phyloP scores from a whole-genome alignment of 148 eudicot genomes.

The Rhododendron henanense region DNA sequence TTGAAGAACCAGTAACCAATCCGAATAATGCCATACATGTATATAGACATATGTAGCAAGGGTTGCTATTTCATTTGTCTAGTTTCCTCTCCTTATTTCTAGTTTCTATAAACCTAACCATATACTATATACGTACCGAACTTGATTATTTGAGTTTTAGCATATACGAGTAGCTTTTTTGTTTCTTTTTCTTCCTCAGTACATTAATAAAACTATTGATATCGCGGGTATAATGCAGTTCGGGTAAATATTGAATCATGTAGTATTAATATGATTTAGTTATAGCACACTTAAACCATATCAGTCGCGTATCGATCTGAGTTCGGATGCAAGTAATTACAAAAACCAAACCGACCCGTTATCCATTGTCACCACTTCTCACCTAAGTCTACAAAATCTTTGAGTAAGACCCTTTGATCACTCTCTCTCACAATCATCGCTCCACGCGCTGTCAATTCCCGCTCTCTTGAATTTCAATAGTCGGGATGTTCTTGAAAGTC shows the following conservation, averaged over 20 bases:
- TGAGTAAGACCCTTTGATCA: not conserved
- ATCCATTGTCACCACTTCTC: not conserved
- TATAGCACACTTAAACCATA: not conserved
- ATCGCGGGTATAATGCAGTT: not conserved
- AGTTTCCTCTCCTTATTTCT: not conserved
- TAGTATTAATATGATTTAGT: too few species aligned
- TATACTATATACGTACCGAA: not conserved
- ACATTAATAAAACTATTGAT: not conserved
- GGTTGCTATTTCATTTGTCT: not conserved
- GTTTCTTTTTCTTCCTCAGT: not conserved
- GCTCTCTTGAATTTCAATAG: too few species aligned
- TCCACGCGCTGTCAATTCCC: too few species aligned
- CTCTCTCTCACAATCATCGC: not conserved
- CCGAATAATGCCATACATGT: not conserved
- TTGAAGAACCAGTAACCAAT: too few species aligned
- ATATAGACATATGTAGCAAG: not conserved
- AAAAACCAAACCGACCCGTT: not conserved
- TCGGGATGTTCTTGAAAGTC: too few species aligned
- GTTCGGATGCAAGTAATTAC: not conserved
- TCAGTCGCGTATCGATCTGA: not conserved
- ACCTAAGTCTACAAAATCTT: too few species aligned
- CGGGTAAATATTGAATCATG: not conserved
- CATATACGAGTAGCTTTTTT: not conserved
- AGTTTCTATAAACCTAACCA: not conserved
- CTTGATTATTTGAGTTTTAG: not conserved